A percentile compares a stretch with the other conserved stretches of the same genome.
Evolutionary conservation across 108 stramenopile species (phyloP).

Genomic region (Cyclostephanos tholiformis): DNA sequence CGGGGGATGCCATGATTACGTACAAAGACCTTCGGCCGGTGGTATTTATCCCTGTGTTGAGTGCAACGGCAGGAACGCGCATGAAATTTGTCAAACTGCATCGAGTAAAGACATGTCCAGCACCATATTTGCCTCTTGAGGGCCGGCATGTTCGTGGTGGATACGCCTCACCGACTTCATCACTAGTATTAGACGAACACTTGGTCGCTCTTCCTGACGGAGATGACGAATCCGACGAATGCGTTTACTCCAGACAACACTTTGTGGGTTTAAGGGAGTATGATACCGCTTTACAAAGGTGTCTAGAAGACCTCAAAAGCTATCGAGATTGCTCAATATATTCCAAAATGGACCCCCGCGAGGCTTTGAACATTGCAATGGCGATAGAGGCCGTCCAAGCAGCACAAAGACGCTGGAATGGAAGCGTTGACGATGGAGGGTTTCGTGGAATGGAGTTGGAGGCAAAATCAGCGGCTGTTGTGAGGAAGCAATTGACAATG

Average conservation of each 20-base stretch:
- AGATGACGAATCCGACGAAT: constrained; percentile 44
- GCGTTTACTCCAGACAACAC: constrained; percentile 39
- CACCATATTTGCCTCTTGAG: constrained; percentile 65
- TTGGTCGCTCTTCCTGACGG: constrained; percentile 39
- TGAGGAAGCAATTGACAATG: background rate
- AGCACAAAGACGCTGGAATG: constrained; percentile 33
- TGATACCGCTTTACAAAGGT: constrained; percentile 15
- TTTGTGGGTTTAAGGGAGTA: constrained; percentile 36
- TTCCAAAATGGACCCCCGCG: constrained; percentile 36
- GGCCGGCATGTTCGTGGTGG: constrained; percentile 23
- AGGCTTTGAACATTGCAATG: constrained; percentile 41
- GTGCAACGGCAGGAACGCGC: constrained; percentile 23
- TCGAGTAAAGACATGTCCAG: constrained; percentile 51
- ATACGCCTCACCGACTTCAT: background rate
- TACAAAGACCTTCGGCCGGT: constrained; percentile 71
- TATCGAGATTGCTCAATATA: constrained; percentile 28
- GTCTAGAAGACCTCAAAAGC: constrained; percentile 30
- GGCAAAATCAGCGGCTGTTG: constrained; percentile 10
- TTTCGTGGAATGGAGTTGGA: constrained; percentile 30
- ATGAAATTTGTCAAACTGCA: constrained; percentile 71
- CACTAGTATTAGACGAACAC: background rate
- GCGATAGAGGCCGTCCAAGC: constrained; percentile 43
- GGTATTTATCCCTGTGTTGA: constrained; percentile 43
- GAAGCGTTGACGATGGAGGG: constrained; percentile 33
- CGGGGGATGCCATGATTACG: constrained; percentile 40